A percentile compares a stretch with the other conserved stretches of the same genome.
Evolutionary conservation across 768 basidiomycete species (phyloP).

Genomic region (Leucosporidium creatinivorum): DNA sequence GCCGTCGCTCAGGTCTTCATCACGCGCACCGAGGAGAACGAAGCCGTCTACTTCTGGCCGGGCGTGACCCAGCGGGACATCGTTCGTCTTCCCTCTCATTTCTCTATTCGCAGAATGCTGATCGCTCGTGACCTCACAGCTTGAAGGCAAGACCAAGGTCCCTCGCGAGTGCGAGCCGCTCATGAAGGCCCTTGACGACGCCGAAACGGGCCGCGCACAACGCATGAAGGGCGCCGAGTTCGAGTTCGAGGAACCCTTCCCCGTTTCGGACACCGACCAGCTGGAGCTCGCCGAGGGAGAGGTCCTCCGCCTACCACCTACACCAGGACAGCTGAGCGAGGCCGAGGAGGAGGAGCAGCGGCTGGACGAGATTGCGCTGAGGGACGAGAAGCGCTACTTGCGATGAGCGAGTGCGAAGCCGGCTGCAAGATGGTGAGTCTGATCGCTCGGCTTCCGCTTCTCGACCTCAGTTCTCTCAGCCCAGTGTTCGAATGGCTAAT

Average conservation of each 20-base stretch:
- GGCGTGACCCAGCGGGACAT: constrained; percentile 11
- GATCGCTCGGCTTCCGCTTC: no score
- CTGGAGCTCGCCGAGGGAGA: constrained; percentile 34
- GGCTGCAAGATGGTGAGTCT: no score
- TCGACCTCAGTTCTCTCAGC: no score
- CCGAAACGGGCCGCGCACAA: constrained; percentile 35
- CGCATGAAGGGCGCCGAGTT: constrained; percentile 11
- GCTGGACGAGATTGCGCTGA: not conserved
- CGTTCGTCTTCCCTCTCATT: not conserved
- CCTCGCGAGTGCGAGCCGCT: constrained; percentile 23
- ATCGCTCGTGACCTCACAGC: not conserved
- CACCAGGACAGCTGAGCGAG: constrained; percentile 32
- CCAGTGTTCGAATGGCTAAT: no score
- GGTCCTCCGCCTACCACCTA: constrained; percentile 38
- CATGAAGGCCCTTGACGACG: constrained; percentile 28
- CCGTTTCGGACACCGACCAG: constrained; percentile 8
- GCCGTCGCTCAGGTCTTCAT: constrained; percentile 30
- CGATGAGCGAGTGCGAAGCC: no score
- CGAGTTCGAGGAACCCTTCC: constrained; percentile 15
- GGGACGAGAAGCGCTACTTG: not conserved
- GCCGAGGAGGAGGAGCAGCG: constrained; percentile 15
- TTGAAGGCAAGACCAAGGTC: constrained; percentile 32
- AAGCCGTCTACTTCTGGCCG: constrained; percentile 4
- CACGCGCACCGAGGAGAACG: constrained; percentile 25
- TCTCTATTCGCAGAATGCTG: not conserved